phyloP scores from a whole-genome alignment of 83 land plant genomes.

The Thuja plicata region DNA sequence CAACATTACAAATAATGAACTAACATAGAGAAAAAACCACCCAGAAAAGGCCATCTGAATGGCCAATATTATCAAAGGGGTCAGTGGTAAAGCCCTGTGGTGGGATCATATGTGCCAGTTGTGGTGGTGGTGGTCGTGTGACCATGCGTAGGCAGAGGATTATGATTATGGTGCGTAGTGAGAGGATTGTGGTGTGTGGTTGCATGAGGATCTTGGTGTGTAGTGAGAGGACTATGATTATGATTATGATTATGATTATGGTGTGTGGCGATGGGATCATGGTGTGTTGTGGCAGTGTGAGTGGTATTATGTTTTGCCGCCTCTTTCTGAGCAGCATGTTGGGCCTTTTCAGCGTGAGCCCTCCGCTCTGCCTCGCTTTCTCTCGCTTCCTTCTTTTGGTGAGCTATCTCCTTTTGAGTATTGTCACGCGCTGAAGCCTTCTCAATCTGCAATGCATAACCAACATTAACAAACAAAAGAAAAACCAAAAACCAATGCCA shows the following conservation, averaged over 20 bases:
- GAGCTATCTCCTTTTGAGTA: conserved; percentile 24
- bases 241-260: no score
- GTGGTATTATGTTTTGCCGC: background rate
- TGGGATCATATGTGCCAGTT: no score
- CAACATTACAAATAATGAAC: no score
- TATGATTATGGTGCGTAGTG: no score
- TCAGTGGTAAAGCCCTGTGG: no score
- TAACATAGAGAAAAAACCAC: no score
- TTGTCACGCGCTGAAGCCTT: conserved; percentile 18
- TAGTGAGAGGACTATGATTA: no score
- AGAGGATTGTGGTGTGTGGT: no score
- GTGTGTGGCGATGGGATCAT: background rate
- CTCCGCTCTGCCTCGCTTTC: conserved; percentile 33
- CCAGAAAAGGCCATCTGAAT: no score
- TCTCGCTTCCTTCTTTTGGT: conserved; percentile 24
- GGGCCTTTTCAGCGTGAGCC: conserved; percentile 25
- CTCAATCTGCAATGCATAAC: conserved; percentile 19
- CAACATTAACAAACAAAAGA: background rate
- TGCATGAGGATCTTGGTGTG: no score
- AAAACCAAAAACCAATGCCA: background rate
- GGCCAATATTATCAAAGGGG: no score
- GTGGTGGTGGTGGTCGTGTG: background rate
- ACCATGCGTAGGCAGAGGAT: no score
- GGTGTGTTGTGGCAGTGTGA: background rate
- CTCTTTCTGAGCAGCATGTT: conserved; percentile 21